Percentiles rank a stretch among this genome's conserved stretches.
These are phyloP conservation scores for Stachybotrys echinatus DNA, from an alignment of 2,329 filamentous ascomycete genomes.

Conservation along the genomic window DNA sequence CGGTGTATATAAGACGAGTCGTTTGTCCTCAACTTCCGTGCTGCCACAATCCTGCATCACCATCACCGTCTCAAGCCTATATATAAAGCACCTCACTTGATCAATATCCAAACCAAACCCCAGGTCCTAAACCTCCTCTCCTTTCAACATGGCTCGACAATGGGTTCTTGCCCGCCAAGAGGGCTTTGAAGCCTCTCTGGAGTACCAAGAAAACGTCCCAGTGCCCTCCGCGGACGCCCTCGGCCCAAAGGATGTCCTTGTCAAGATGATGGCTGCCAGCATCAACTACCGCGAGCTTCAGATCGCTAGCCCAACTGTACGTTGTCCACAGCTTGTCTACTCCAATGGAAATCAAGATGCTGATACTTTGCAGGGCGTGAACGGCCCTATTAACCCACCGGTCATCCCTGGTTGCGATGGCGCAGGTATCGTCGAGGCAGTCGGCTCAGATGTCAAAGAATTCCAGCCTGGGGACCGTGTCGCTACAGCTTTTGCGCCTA, in stretches of 20 bases:
- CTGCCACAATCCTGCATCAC: too few species aligned
- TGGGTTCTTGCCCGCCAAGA: constrained; percentile 25
- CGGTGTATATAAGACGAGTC: too few species aligned
- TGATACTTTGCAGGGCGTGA: constrained; percentile 9
- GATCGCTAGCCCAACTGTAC: constrained; percentile 25
- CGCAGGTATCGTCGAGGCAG: constrained; percentile 37
- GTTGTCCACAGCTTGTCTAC: constrained; percentile 11
- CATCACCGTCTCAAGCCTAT: too few species aligned
- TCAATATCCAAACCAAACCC: neutral
- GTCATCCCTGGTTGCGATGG: constrained; percentile 32
- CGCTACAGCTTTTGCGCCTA: constrained; percentile 37
- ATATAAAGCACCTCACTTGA: too few species aligned
- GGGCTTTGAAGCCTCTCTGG: constrained; percentile 26
- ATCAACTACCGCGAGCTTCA: constrained; percentile 44
- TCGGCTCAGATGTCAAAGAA: constrained; percentile 43
- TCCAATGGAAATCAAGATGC: neutral
- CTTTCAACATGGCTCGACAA: constrained; percentile 19
- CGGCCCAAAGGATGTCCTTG: constrained; percentile 54
- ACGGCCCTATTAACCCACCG: constrained; percentile 15
- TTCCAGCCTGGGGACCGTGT: constrained; percentile 51
- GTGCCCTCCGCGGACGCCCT: constrained; percentile 23
- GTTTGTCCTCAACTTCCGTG: too few species aligned
- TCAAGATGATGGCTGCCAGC: constrained; percentile 47
- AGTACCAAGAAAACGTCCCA: constrained; percentile 20
- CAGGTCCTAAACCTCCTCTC: neutral